phyloP scores from a whole-genome alignment of 2,329 filamentous ascomycete genomes.

The Huntiella omanensis region DNA sequence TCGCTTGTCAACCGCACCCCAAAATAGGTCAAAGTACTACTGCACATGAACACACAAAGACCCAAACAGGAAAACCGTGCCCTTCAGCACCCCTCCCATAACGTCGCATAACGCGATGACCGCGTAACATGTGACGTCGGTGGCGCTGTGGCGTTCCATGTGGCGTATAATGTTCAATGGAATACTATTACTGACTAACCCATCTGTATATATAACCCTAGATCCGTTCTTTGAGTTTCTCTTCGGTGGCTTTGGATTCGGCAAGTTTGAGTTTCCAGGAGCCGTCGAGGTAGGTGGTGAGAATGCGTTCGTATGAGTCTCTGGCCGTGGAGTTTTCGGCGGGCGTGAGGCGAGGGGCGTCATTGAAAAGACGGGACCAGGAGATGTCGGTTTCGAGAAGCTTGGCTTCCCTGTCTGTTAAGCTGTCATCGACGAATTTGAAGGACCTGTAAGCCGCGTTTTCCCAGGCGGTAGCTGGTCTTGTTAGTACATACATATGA shows the following conservation, averaged over 20 bases:
- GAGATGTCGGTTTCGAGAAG: conserved; percentile 31
- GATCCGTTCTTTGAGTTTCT: background rate
- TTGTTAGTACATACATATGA: background rate
- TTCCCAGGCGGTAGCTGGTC: conserved; percentile 47
- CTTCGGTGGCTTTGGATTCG: no score
- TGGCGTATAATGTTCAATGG: no score
- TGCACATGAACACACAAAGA: no score
- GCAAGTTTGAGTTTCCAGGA: conserved; percentile 2
- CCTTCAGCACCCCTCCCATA: no score
- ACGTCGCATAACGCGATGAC: no score
- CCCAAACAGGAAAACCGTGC: no score
- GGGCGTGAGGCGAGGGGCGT: conserved; percentile 21
- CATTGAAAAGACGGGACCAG: conserved; percentile 26
- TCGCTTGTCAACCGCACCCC: no score
- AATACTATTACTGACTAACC: background rate
- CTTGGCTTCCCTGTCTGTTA: conserved; percentile 28
- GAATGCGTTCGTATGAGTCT: conserved; percentile 19
- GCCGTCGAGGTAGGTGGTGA: conserved; percentile 19
- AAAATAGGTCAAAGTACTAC: no score
- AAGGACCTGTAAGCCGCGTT: conserved; percentile 59
- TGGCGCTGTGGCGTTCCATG: no score
- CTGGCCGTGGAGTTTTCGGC: conserved; percentile 29
- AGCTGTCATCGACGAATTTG: conserved; percentile 35
- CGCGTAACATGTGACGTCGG: no score
- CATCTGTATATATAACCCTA: background rate